Base-by-base conservation (phyloP, 1,139 yeast genomes). In the Suhomyces bribrorum region DNA sequence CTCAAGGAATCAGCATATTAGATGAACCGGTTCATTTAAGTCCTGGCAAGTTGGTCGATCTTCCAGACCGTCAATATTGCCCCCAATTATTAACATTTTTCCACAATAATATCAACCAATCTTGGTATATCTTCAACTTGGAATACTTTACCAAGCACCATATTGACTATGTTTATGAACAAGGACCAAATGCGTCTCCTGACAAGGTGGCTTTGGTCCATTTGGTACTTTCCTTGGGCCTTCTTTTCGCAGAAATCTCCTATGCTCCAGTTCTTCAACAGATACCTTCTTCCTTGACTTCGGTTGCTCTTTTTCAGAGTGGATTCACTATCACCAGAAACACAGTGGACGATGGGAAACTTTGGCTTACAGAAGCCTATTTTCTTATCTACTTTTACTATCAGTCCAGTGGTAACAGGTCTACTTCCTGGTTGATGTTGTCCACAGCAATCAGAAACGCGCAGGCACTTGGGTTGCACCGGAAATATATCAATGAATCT, bases 301-400 rank as follows among this genome's bases (percentile, higher is more conserved):
- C 48, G 15, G 24, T 27, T 8, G 40, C 46, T 4, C 67, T 56
- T 40, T 65, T 66, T 37, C 65, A 66, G 22, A 52, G 60, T 36
- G 75, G 71, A 1, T 43, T 62, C 36, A 49, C 56, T 18, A 43
- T 70, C 5, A 45, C 64, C 38, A 45, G 58, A 29, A 49, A 56
- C n/a, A 53, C 59, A 5, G 56, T 56, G 4, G 66, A 65, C 32
- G 73, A 69, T 45, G 69, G 69, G 2, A 64, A 62, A 29, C 40
- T 69, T 7, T 72, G 77, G 75, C 49, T 67, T 14, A 69, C 71
- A 1, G 69, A 72, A 42, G 65, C 67, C 3, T 60, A 73, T 40
- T 53, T 67, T 29, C 50, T 73, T 30, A 56, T 64, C 18, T 65
- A 59, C 42, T 62, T 69, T 44, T 71, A 59, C 45, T 65, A 70